Conservation (phyloP, 495 filamentous ascomycete species). For the Penicillium verhagenii region DNA sequence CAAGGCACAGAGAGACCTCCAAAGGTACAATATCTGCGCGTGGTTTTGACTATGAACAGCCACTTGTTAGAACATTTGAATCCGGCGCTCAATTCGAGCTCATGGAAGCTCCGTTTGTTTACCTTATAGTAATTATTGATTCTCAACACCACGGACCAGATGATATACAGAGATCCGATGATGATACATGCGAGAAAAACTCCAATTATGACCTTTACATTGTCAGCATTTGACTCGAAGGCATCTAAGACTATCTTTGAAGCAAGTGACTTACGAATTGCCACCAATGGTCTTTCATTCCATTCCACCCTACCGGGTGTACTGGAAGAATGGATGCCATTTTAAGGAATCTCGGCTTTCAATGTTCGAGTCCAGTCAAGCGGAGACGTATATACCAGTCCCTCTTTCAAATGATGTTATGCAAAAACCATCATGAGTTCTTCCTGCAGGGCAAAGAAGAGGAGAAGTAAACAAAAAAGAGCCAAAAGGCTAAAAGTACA, state of each 20-base stretch:
- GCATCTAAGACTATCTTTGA: no score
- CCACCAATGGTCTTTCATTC: conserved; percentile 43
- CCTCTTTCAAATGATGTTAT: no score
- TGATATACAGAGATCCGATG: conserved; percentile 30
- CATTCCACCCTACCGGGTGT: conserved; percentile 34
- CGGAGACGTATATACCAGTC: background rate
- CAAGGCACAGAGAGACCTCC: conserved; percentile 26
- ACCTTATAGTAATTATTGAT: conserved; percentile 36
- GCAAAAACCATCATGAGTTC: no score
- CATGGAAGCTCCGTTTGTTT: background rate
- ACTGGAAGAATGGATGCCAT: conserved; percentile 30
- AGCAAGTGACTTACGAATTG: conserved; percentile 48
- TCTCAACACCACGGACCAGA: conserved; percentile 25
- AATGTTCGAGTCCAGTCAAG: background rate
- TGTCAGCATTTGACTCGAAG: conserved; percentile 13
- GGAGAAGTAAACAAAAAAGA: no score
- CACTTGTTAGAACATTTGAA: background rate
- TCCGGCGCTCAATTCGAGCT: background rate
- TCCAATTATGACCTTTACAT: conserved; percentile 36
- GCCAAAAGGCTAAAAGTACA: background rate
- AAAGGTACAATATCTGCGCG: conserved; percentile 30
- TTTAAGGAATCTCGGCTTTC: background rate
- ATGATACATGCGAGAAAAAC: conserved; percentile 35
- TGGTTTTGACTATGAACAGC: conserved; percentile 23
- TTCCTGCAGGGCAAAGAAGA: no score